Evolutionary conservation across 2,329 filamentous ascomycete genomes (phyloP), one percentile per base, ranked within the genome.

Genomic region (Colletotrichum spinosum): DNA sequence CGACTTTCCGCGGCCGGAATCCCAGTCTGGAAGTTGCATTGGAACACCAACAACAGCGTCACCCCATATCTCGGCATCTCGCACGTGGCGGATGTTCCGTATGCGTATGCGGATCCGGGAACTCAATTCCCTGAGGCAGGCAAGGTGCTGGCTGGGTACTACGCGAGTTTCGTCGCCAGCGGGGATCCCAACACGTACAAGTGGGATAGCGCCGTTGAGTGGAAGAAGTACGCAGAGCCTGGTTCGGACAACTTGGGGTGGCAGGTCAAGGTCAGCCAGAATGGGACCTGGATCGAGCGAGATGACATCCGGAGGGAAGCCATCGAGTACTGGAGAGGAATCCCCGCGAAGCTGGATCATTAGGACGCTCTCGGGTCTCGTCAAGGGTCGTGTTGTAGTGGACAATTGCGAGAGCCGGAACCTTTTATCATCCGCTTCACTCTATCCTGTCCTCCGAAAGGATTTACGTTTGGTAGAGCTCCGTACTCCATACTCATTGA

Each of bases 1-100:
- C 55, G 60, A 4, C 49, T 57, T 4, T 45, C 56, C 9, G 53
- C 53, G 2, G 65, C 33, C 2, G 50, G 50, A 2, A 8, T 68
- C 10, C 77, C 78, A 0, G 77, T 73, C 0, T 80, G 77, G 77
- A 79, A 79, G 54, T 59, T 74, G 9, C 74, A 77, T 3, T 80
- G 79, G 70, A 76, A 79, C 67, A 78, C 78, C 2, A 77, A 76
- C 41, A 73, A 77, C 45, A 71, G 65, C 33, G 73, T 68, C 15
- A 73, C 77, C 6, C 68, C 70, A 0, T 80, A 78, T 75, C 49
- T 57, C 2, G 63, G 63, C 8, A 54, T 66, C 38, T 62, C 59
- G 0, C 59, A 66, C 39, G 44, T 41, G 7, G 13, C 63, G 7
- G 59, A 66, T 17, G 44, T 62, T 2, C 33, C 37, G 2, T 66